Conservation (phyloP, 2,329 filamentous ascomycete species). For the Cordyceps cateniannulata region DNA sequence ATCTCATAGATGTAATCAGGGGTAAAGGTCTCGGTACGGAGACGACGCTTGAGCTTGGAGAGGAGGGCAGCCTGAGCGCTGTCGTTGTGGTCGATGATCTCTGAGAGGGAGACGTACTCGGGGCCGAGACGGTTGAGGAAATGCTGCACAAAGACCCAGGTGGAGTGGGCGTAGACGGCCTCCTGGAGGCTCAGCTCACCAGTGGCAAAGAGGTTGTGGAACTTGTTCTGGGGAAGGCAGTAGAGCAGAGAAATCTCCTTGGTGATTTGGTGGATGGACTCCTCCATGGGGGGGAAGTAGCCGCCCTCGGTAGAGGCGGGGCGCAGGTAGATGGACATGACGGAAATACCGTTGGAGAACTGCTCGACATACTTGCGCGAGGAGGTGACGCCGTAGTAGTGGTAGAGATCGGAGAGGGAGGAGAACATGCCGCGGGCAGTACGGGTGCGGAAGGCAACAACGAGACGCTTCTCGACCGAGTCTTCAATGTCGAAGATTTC, state of each 20-base stretch:
- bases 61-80: constrained; percentile 81
- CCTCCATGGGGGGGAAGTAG: constrained; percentile 72
- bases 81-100: constrained; percentile 74
- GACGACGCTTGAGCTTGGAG: constrained; percentile 88
- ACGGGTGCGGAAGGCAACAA: constrained; percentile 89
- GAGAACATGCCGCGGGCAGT: constrained; percentile 93
- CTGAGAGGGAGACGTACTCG: constrained; percentile 82
- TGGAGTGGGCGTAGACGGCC: constrained; percentile 93
- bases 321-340: constrained; percentile 91
- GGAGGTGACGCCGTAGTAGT: constrained; percentile 96
- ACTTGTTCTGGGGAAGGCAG: constrained; percentile 96
- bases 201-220: constrained; percentile 81
- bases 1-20: constrained; percentile 98
- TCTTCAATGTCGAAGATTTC: constrained; percentile 96
- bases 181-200: constrained; percentile 89
- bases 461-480: constrained; percentile 84
- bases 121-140: constrained; percentile 92
- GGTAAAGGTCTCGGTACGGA: constrained; percentile 95
- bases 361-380: constrained; percentile 97
- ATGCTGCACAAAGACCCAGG: constrained; percentile 96
- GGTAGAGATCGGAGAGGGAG: constrained; percentile 89
- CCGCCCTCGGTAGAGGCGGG: constrained; percentile 55
- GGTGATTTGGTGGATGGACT: constrained; percentile 96
- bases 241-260: constrained; percentile 97
- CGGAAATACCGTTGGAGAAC: constrained; percentile 96